These are phyloP conservation scores for Rosa lucieae DNA, from an alignment of 306 rosid species.

Conservation along the genomic window DNA sequence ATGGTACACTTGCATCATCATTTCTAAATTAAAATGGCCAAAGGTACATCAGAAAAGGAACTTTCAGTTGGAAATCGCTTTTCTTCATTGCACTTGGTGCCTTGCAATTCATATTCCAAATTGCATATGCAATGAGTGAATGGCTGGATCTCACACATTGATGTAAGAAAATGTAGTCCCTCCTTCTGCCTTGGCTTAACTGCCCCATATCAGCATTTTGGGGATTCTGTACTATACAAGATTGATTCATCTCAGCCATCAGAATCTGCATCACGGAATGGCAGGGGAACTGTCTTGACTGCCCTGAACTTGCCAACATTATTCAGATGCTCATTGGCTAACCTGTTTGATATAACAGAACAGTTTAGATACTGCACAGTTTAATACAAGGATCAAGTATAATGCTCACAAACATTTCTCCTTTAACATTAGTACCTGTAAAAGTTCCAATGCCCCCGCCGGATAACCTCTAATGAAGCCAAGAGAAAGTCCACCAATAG, in stretches of 20 bases:
- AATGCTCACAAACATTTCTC: no score
- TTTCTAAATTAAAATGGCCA: constrained; percentile 22
- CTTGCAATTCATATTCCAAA: constrained; percentile 35
- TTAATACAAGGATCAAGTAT: background rate
- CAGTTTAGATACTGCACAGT: background rate
- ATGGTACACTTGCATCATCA: constrained; percentile 23
- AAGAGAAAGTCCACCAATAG: constrained; percentile 50
- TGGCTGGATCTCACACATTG: constrained; percentile 17
- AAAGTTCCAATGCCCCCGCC: constrained; percentile 98
- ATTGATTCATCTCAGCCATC: constrained; percentile 48
- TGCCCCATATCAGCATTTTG: constrained; percentile 33
- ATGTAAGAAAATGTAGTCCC: constrained; percentile 22
- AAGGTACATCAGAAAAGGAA: constrained; percentile 26
- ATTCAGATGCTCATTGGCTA: constrained; percentile 91
- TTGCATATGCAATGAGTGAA: constrained; percentile 22
- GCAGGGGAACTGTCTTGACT: constrained; percentile 82
- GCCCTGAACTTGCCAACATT: constrained; percentile 83
- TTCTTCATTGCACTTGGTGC: constrained; percentile 31
- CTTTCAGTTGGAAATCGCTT: constrained; percentile 28
- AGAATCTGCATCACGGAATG: constrained; percentile 69
- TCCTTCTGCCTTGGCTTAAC: constrained; percentile 18
- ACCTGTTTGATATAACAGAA: constrained; percentile 37
- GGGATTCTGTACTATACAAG: constrained; percentile 22
- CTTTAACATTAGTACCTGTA: constrained; percentile 51
- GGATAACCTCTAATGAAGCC: constrained; percentile 89